A percentile compares a stretch with the other conserved stretches of the same genome.
phyloP scores from a whole-genome alignment of 768 basidiomycete species.

The Amylocystis lapponica region DNA sequence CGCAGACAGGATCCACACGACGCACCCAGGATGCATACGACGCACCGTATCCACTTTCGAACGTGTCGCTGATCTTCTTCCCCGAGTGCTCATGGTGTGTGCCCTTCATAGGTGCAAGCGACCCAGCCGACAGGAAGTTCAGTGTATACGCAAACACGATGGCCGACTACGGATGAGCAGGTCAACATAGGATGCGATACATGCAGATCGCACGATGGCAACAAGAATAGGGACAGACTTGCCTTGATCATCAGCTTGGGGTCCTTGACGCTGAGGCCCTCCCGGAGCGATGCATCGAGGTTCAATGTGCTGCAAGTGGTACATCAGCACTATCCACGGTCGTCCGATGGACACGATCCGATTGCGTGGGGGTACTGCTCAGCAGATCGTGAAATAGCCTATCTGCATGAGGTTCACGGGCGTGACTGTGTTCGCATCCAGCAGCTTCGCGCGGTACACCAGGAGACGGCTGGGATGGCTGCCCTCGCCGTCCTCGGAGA shows the following conservation, averaged over 20 bases:
- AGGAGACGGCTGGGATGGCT: slow-evolving; percentile 62
- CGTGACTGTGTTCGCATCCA: slow-evolving; percentile 48
- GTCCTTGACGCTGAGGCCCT: slow-evolving; percentile 43
- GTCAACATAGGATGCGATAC: neutral
- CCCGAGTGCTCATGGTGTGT: slow-evolving; percentile 38
- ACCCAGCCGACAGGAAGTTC: slow-evolving; percentile 52
- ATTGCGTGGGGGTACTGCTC: no score
- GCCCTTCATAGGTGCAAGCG: slow-evolving; percentile 39
- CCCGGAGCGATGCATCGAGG: slow-evolving; percentile 58
- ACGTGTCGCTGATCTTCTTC: slow-evolving; percentile 45
- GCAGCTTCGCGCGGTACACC: slow-evolving; percentile 65
- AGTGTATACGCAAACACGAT: no score
- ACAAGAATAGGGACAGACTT: neutral
- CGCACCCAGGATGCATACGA: neutral
- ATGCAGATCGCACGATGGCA: no score
- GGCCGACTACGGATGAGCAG: no score
- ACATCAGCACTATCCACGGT: slow-evolving; percentile 63
- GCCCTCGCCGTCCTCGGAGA: slow-evolving; percentile 63
- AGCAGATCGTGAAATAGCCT: no score
- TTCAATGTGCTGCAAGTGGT: no score
- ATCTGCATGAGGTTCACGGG: slow-evolving; percentile 77
- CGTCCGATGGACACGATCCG: no score
- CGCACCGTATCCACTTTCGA: slow-evolving; percentile 57
- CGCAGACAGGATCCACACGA: neutral
- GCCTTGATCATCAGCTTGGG: slow-evolving; percentile 40